A percentile compares a stretch with the other conserved stretches of the same genome.
Evolutionary conservation across 1,284 basidiomycete species (phyloP).

Genomic region (Microbotryum violaceum): DNA sequence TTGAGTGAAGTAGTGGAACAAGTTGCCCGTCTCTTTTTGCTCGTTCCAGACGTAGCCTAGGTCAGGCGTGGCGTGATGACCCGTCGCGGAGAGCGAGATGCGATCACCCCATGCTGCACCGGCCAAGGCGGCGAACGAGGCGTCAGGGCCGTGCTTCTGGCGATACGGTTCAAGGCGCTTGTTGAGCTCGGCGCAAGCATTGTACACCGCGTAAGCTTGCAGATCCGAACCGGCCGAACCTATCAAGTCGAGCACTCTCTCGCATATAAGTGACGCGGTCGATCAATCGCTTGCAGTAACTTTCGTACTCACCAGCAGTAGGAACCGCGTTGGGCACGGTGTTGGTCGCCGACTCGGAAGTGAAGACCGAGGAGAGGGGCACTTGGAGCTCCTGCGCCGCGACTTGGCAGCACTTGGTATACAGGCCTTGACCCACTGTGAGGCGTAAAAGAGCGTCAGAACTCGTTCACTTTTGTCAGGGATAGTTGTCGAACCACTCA

Average conservation of each 20-base stretch:
- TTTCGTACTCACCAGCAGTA: slow-evolving; percentile 26
- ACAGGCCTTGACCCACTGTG: slow-evolving; percentile 35
- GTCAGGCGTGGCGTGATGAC: slow-evolving; percentile 40
- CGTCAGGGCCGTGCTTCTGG: slow-evolving; percentile 26
- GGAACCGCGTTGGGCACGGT: slow-evolving; percentile 40
- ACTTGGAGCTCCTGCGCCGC: slow-evolving; percentile 40
- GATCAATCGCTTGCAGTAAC: neutral
- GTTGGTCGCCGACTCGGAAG: slow-evolving; percentile 35
- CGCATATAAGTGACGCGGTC: neutral
- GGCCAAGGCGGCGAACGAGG: slow-evolving; percentile 35
- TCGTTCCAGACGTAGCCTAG: slow-evolving; percentile 40
- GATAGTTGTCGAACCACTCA: slow-evolving; percentile 3
- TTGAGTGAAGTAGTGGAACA: slow-evolving; percentile 29
- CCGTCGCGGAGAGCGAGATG: slow-evolving; percentile 39
- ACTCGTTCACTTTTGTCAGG: too few species aligned
- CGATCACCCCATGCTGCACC: slow-evolving; percentile 40
- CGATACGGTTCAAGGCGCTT: slow-evolving; percentile 35
- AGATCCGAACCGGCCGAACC: slow-evolving; percentile 34
- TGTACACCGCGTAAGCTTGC: slow-evolving; percentile 35
- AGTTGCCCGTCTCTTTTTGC: slow-evolving; percentile 28
- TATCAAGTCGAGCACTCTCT: neutral
- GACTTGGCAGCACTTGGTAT: slow-evolving; percentile 41
- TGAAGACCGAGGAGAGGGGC: slow-evolving; percentile 39
- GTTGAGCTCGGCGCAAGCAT: slow-evolving; percentile 42
- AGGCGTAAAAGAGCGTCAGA: slow-evolving; percentile 20